Evolutionary conservation across 2,329 filamentous ascomycete genomes (phyloP).

Genomic region (Fusarium foetens): DNA sequence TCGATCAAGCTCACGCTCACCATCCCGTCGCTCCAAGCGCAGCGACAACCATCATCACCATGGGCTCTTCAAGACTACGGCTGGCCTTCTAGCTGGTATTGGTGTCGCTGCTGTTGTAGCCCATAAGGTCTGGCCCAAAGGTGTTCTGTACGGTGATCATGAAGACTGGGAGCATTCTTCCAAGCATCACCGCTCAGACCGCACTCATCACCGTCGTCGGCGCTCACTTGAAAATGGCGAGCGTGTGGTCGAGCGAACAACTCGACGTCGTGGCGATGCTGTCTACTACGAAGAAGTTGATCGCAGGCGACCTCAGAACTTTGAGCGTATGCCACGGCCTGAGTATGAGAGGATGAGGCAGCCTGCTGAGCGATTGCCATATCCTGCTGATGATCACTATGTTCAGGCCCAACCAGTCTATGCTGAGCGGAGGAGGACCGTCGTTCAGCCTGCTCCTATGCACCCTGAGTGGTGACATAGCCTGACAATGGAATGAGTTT

Average conservation of each 20-base stretch:
- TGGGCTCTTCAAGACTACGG: constrained; percentile 47
- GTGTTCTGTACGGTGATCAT: constrained; percentile 42
- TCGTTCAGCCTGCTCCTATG: constrained; percentile 22
- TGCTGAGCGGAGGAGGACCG: constrained; percentile 24
- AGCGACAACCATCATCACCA: constrained; percentile 35
- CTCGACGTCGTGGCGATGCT: constrained; percentile 29
- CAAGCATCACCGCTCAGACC: constrained; percentile 28
- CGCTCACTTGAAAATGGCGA: constrained; percentile 20
- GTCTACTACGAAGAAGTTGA: constrained; percentile 36
- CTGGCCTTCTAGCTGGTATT: constrained; percentile 49
- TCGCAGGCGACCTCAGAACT: constrained; percentile 27
- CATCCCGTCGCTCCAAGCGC: constrained; percentile 26
- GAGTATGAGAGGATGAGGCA: constrained; percentile 24
- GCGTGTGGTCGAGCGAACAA: constrained; percentile 24
- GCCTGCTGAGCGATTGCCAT: constrained; percentile 18
- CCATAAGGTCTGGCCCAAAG: constrained; percentile 51
- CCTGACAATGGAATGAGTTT: background rate
- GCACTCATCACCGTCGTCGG: constrained; percentile 20
- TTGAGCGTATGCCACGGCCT: constrained; percentile 27
- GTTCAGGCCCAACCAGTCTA: constrained; percentile 34
- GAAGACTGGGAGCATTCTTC: constrained; percentile 45
- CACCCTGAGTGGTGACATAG: constrained; percentile 17
- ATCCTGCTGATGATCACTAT: constrained; percentile 35
- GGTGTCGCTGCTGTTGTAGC: constrained; percentile 50
- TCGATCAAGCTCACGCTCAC: constrained; percentile 32